Percentiles rank a stretch among this genome's conserved stretches.
Evolutionary conservation across 148 eudicot species (phyloP).

Genomic region (Rhododendron mucronatum): DNA sequence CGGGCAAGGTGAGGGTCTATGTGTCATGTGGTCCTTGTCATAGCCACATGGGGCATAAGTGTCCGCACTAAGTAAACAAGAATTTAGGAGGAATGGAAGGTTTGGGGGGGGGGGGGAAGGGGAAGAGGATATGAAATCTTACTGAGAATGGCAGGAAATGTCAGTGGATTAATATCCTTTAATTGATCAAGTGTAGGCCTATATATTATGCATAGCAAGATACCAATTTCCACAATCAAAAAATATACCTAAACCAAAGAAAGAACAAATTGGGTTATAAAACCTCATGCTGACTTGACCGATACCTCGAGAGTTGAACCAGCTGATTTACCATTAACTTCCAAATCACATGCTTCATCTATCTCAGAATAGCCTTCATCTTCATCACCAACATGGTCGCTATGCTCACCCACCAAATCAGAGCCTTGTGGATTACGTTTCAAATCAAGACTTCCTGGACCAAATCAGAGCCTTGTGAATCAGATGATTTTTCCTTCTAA

Average conservation of each 20-base stretch:
- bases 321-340: slow-evolving; percentile 18
- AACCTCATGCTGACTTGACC: slow-evolving; percentile 40
- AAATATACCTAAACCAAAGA: background rate
- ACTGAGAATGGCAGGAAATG: background rate
- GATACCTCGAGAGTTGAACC: slow-evolving; percentile 24
- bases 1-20: too few relatives aligned
- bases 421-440: slow-evolving; percentile 2
- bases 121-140: too few relatives aligned
- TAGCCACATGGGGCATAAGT: background rate
- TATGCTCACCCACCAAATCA: slow-evolving; percentile 8
- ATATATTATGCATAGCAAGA: background rate
- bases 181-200: background rate
- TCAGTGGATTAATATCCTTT: background rate
- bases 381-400: slow-evolving; percentile 43
- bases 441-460: slow-evolving; percentile 14
- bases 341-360: slow-evolving; percentile 32
- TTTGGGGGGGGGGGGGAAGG: too few relatives aligned
- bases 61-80: background rate
- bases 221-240: background rate
- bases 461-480: too few relatives aligned
- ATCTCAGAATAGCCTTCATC: slow-evolving; percentile 40
- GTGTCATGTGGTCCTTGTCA: background rate
- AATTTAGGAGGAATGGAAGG: too few relatives aligned
- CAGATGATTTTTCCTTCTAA: too few relatives aligned
- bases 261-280: background rate